Percentiles rank a stretch among this genome's conserved stretches.
These are phyloP conservation scores for Durio zibethinus DNA, from an alignment of 345 rosid genomes.

Conservation along the genomic window DNA sequence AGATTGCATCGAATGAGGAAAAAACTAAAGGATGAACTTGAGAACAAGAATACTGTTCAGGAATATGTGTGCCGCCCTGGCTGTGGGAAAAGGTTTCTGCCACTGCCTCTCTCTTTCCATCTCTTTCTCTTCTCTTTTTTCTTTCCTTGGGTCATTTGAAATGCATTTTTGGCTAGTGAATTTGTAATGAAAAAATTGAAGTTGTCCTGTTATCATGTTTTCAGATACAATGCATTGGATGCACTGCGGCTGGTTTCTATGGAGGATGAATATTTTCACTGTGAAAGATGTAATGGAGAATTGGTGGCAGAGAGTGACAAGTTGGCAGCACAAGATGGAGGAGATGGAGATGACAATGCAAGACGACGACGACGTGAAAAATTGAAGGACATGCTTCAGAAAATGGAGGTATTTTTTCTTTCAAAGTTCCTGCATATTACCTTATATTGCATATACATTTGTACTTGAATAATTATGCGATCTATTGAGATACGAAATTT, in stretches of 20 bases:
- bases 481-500: neutral
- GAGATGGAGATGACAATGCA: slow-evolving; percentile 91
- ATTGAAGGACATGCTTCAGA: slow-evolving; percentile 70
- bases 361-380: slow-evolving; percentile 78
- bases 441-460: neutral
- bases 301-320: slow-evolving; percentile 91
- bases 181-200: neutral
- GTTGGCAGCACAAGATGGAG: slow-evolving; percentile 72
- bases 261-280: slow-evolving; percentile 76
- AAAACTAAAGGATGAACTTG: slow-evolving; percentile 77
- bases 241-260: slow-evolving; percentile 62
- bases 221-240: slow-evolving; percentile 85
- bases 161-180: neutral
- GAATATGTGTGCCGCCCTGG: slow-evolving; percentile 91
- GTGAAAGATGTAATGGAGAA: slow-evolving; percentile 86
- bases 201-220: slow-evolving; percentile 18
- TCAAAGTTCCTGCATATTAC: neutral
- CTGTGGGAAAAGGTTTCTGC: slow-evolving; percentile 68
- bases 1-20: slow-evolving; percentile 73
- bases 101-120: slow-evolving; percentile 5
- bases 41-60: slow-evolving; percentile 83
- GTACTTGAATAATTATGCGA: neutral
- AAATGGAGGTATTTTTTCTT: slow-evolving; percentile 52
- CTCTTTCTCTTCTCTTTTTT: neutral
- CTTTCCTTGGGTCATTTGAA: neutral